Evolutionary conservation across 2,329 filamentous ascomycete genomes (phyloP).

Genomic region (Alternaria infectoria): DNA sequence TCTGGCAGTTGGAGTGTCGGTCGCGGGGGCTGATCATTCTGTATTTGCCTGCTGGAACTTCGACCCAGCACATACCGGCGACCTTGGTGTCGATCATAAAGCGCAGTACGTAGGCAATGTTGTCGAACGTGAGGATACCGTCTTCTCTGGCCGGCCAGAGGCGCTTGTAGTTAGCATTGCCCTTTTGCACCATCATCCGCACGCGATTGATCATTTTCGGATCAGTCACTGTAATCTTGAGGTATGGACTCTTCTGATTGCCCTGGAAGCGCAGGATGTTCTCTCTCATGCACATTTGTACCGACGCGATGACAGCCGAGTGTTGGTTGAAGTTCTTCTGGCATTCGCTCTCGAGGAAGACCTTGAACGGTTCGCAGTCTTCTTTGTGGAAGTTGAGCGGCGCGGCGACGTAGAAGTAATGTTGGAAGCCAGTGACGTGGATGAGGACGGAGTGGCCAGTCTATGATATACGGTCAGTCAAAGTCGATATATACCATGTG

Average conservation of each 20-base stretch:
- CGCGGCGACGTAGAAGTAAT: constrained; percentile 93
- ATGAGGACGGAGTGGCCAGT: constrained; percentile 88
- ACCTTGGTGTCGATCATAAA: constrained; percentile 99
- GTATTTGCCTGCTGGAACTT: constrained; percentile 78
- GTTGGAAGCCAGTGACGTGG: constrained; percentile 93
- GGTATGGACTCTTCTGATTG: constrained; percentile 86
- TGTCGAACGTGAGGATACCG: constrained; percentile 91
- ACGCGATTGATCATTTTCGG: constrained; percentile 82
- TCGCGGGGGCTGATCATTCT: constrained; percentile 69
- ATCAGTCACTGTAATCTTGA: constrained; percentile 92
- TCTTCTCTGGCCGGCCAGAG: constrained; percentile 72
- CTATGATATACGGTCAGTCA: constrained; percentile 42
- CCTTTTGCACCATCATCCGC: constrained; percentile 75
- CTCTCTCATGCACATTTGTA: constrained; percentile 82
- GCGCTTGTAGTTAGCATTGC: constrained; percentile 85
- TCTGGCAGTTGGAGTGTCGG: constrained; percentile 91
- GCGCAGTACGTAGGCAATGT: constrained; percentile 89
- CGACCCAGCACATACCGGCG: constrained; percentile 96
- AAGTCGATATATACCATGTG: not conserved
- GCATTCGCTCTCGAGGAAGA: constrained; percentile 79
- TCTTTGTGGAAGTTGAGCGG: constrained; percentile 79
- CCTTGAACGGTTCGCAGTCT: constrained; percentile 79
- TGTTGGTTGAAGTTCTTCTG: constrained; percentile 62
- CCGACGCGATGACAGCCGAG: constrained; percentile 76
- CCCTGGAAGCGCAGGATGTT: constrained; percentile 95